These are phyloP conservation scores for Arthonia radiata DNA, from an alignment of 495 filamentous ascomycete species.

Conservation along the genomic window DNA sequence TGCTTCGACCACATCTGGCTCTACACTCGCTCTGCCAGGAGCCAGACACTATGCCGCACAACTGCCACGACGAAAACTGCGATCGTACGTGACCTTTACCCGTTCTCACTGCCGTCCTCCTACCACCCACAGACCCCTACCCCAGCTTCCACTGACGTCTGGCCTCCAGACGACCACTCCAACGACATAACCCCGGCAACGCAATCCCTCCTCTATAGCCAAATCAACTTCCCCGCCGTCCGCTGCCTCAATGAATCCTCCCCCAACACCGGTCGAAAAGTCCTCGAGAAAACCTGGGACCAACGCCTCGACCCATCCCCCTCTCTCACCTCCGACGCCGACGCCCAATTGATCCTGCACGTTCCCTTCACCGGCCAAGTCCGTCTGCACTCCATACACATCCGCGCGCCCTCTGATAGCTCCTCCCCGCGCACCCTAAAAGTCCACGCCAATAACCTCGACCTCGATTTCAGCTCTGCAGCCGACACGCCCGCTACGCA, in stretches of 20 bases:
- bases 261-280: slow-evolving; percentile 38
- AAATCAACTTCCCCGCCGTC: slow-evolving; percentile 73
- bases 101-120: too few species aligned
- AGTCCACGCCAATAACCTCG: slow-evolving; percentile 60
- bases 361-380: slow-evolving; percentile 86
- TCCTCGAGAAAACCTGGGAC: slow-evolving; percentile 78
- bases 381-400: slow-evolving; percentile 66
- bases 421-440: slow-evolving; percentile 64
- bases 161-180: slow-evolving; percentile 67
- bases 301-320: slow-evolving; percentile 46
- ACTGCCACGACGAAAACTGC: too few species aligned
- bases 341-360: slow-evolving; percentile 81
- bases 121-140: too few species aligned
- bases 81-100: too few species aligned
- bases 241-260: slow-evolving; percentile 60
- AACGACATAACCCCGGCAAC: slow-evolving; percentile 80
- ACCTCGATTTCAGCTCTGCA: slow-evolving; percentile 61
- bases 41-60: too few species aligned
- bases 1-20: too few species aligned
- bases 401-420: slow-evolving; percentile 45
- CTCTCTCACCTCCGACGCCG: slow-evolving; percentile 59
- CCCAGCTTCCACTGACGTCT: too few species aligned
- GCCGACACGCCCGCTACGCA: slow-evolving; percentile 48
- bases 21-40: too few species aligned
- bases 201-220: slow-evolving; percentile 66